phyloP scores from a whole-genome alignment of 331 rosid genomes.

The Prunus yedoensis region DNA sequence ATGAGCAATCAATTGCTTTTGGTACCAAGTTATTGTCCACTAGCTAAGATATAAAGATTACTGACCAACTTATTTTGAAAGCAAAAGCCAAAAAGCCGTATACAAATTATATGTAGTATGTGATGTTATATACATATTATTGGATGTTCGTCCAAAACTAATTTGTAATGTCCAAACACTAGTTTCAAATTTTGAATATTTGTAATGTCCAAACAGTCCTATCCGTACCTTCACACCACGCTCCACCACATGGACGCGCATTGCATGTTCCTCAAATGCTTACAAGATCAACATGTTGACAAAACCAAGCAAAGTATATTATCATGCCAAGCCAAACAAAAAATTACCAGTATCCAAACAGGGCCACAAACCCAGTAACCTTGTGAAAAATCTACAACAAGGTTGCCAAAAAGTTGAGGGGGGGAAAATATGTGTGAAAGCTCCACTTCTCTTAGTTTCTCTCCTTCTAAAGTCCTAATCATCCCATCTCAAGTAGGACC shows the following conservation, averaged over 20 bases:
- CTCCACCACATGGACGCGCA: slow-evolving; percentile 32
- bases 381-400: not conserved
- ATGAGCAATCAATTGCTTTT: slow-evolving; percentile 6
- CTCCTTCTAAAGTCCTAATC: not conserved
- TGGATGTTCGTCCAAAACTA: not conserved
- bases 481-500: slow-evolving; percentile 18
- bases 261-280: slow-evolving; percentile 31
- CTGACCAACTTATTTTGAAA: not conserved
- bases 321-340: not conserved
- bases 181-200: slow-evolving; percentile 21
- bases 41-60: no score
- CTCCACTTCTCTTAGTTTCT: not conserved
- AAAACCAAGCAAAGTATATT: not conserved
- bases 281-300: slow-evolving; percentile 16
- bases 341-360: not conserved
- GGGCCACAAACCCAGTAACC: not conserved
- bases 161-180: slow-evolving; percentile 2
- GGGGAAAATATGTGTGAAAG: not conserved
- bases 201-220: slow-evolving; percentile 8
- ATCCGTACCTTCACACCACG: slow-evolving; percentile 28
- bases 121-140: no score
- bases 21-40: not conserved
- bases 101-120: not conserved
- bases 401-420: no score
- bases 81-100: not conserved